phyloP scores from a whole-genome alignment of 345 rosid genomes.

The Odontarrhena argentea region DNA sequence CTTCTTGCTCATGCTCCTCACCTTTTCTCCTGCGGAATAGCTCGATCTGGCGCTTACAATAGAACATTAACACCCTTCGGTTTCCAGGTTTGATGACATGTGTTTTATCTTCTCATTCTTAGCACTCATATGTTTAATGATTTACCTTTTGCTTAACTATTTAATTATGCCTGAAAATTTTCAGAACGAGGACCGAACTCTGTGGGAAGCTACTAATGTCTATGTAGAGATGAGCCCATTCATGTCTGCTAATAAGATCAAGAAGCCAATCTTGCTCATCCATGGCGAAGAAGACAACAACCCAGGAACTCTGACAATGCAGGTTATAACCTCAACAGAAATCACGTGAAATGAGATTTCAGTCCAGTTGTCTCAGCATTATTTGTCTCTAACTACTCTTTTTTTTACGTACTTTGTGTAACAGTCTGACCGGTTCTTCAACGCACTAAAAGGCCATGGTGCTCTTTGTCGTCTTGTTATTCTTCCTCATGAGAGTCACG shows the following conservation, averaged over 20 bases:
- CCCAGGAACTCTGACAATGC: constrained; percentile 96
- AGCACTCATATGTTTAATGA: constrained; percentile 26
- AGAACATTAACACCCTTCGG: constrained; percentile 99
- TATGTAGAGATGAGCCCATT: constrained; percentile 99
- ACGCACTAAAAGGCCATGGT: constrained; percentile 96
- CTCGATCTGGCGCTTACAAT: constrained; percentile 98
- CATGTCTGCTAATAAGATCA: constrained; percentile 92
- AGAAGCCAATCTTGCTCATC: constrained; percentile 91
- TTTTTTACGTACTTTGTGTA: constrained; percentile 10
- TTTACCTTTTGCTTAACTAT: constrained; percentile 7
- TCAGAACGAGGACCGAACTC: constrained; percentile 95
- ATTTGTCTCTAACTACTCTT: constrained; percentile 21
- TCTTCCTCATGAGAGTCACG: constrained; percentile 97
- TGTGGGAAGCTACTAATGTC: constrained; percentile 86
- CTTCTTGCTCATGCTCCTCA: constrained; percentile 98
- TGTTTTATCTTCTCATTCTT: constrained; percentile 3
- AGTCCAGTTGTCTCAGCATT: constrained; percentile 11
- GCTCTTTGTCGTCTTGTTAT: constrained; percentile 84
- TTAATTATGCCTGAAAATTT: constrained; percentile 11
- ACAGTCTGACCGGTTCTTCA: constrained; percentile 95
- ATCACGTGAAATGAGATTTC: not conserved
- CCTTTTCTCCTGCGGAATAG: constrained; percentile 92
- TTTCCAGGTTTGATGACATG: constrained; percentile 66
- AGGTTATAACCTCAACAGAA: constrained; percentile 49
- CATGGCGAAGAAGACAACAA: constrained; percentile 99